Evolutionary conservation across 139 green algal species (phyloP).

Genomic region (Chlorella sp.): DNA sequence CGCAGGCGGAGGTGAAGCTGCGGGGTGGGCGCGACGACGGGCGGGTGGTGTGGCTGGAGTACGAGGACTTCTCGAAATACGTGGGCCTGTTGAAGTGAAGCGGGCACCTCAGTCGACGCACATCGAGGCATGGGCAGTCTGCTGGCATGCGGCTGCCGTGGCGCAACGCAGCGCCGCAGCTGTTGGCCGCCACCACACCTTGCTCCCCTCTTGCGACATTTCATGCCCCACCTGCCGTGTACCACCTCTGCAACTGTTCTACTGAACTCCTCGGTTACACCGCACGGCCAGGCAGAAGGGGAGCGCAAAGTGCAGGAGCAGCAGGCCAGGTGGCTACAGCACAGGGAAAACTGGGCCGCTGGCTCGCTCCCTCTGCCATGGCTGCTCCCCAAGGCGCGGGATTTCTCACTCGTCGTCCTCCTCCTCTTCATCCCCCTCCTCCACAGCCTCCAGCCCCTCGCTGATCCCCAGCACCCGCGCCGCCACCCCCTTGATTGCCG

Average conservation of each 20-base stretch:
- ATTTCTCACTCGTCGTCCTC: neutral
- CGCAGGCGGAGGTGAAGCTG: conserved; percentile 43
- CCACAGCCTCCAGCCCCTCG: neutral
- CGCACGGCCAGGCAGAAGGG: neutral
- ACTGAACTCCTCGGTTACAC: no score
- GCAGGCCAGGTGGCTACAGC: neutral
- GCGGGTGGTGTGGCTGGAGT: conserved; percentile 77
- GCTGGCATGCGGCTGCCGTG: no score
- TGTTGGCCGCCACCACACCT: neutral
- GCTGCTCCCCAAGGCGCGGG: no score
- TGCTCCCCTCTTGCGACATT: neutral
- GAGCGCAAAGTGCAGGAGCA: neutral
- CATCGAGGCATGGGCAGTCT: no score
- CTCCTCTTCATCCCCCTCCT: neutral
- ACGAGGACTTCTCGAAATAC: conserved; percentile 84
- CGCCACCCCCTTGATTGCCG: neutral
- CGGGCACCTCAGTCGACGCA: neutral
- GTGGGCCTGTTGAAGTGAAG: conserved; percentile 16
- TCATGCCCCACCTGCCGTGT: neutral
- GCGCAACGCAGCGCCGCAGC: neutral
- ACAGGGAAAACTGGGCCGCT: no score
- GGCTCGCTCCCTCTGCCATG: no score
- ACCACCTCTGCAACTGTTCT: no score
- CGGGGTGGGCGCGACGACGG: conserved; percentile 50
- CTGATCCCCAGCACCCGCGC: neutral